Conservation (phyloP, 2,329 filamentous ascomycete species). For the Apiospora pterosperma region DNA sequence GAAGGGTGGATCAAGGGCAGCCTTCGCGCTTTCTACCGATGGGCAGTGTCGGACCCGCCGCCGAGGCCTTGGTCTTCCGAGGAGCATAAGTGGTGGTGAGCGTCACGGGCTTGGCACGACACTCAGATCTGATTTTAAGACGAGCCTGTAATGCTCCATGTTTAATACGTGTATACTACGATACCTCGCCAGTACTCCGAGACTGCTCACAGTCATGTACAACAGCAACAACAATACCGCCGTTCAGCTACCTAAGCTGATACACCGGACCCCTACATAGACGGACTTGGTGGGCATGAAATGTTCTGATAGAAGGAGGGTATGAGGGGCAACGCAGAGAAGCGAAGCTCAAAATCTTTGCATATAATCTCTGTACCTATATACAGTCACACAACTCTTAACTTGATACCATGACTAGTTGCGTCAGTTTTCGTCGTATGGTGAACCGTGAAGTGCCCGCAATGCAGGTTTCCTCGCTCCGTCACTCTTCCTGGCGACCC, state of each 20-base stretch:
- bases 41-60: slow-evolving; percentile 41
- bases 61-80: slow-evolving; percentile 28
- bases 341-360: background rate
- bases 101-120: background rate
- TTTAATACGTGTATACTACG: background rate
- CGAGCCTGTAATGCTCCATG: background rate
- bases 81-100: background rate
- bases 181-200: background rate
- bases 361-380: background rate
- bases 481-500: no score
- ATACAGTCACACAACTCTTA: background rate
- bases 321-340: background rate
- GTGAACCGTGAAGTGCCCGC: no score
- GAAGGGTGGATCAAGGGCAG: slow-evolving; percentile 66
- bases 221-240: background rate
- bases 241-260: background rate
- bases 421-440: no score
- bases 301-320: background rate
- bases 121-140: background rate
- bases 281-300: background rate
- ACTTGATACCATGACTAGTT: background rate
- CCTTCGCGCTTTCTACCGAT: slow-evolving; percentile 50
- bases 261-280: background rate
- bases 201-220: background rate
- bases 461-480: no score